Conservation (phyloP, 208 protist species). For the Porcisia hertigi region DNA sequence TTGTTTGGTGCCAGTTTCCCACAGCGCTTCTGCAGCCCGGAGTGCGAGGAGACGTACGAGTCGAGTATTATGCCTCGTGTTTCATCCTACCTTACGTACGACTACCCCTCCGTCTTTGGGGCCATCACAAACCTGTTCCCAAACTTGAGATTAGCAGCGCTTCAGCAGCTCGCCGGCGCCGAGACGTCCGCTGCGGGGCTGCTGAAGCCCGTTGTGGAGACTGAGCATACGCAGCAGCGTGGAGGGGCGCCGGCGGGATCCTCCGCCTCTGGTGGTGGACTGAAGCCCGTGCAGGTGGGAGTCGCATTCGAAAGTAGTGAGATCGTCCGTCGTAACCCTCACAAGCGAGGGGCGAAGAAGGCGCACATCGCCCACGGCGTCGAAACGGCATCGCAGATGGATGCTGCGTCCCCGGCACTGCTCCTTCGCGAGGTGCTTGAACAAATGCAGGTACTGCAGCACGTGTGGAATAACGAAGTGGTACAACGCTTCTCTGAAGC, state of each 20-base stretch:
- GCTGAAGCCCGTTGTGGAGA: slow-evolving; percentile 17
- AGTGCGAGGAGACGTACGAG: slow-evolving; percentile 52
- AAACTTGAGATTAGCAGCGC: slow-evolving; percentile 43
- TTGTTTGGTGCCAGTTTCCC: slow-evolving; percentile 33
- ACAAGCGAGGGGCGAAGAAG: neutral
- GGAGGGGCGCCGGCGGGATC: neutral
- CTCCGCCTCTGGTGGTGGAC: slow-evolving; percentile 2
- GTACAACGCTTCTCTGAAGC: slow-evolving; percentile 13
- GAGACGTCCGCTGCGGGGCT: slow-evolving; percentile 30
- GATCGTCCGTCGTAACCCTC: neutral
- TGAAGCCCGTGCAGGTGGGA: slow-evolving; percentile 27
- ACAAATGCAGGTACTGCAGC: slow-evolving; percentile 39
- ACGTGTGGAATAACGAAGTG: slow-evolving; percentile 47
- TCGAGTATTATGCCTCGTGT: slow-evolving; percentile 32
- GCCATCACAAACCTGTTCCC: slow-evolving; percentile 66
- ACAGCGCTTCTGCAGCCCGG: slow-evolving; percentile 69
- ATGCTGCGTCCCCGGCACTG: neutral
- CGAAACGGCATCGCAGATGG: slow-evolving; percentile 3
- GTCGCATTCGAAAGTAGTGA: slow-evolving; percentile 16
- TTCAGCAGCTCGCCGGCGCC: slow-evolving; percentile 57
- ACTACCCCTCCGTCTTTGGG: slow-evolving; percentile 39
- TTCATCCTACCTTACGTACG: slow-evolving; percentile 31
- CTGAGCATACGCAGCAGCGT: neutral
- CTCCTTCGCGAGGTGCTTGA: slow-evolving; percentile 29
- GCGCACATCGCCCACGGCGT: neutral